These are phyloP conservation scores for Haberlea rhodopensis DNA, from an alignment of 257 asterid genomes.

Conservation along the genomic window DNA sequence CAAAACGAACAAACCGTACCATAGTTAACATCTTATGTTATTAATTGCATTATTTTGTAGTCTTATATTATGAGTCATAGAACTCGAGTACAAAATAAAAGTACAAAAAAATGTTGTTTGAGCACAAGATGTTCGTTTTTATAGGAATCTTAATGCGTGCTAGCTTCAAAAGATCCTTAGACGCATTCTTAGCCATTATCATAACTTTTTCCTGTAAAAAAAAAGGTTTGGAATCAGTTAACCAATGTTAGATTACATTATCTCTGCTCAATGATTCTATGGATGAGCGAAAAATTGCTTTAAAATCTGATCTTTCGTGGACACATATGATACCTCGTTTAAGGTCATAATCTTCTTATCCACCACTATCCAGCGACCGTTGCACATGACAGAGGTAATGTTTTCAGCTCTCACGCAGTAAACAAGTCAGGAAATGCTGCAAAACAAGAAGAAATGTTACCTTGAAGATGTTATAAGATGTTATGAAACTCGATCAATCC, in stretches of 20 bases:
- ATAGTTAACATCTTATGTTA: not conserved
- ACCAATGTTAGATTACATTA: not conserved
- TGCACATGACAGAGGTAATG: slow-evolving; percentile 64
- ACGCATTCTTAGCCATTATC: slow-evolving; percentile 39
- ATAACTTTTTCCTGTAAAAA: slow-evolving; percentile 50
- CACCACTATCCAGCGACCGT: slow-evolving; percentile 76
- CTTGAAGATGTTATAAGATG: no score
- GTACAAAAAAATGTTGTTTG: no score
- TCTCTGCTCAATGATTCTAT: no score
- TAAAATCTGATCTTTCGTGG: not conserved
- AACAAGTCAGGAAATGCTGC: slow-evolving; percentile 87
- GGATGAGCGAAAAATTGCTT: not conserved
- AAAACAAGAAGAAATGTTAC: slow-evolving; percentile 27
- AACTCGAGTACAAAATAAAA: not conserved
- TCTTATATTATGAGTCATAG: no score
- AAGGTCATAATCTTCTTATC: slow-evolving; percentile 50
- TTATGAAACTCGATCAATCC: no score
- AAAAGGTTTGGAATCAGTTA: not conserved
- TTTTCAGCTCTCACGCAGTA: slow-evolving; percentile 75
- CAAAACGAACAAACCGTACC: not conserved
- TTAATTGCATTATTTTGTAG: not conserved
- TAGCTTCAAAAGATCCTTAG: slow-evolving; percentile 50
- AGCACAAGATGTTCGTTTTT: slow-evolving; percentile 49
- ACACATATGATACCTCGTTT: slow-evolving; percentile 48
- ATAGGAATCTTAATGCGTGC: slow-evolving; percentile 55